Conservation (phyloP, 148 eudicot species). For the Rhododendron molle region DNA sequence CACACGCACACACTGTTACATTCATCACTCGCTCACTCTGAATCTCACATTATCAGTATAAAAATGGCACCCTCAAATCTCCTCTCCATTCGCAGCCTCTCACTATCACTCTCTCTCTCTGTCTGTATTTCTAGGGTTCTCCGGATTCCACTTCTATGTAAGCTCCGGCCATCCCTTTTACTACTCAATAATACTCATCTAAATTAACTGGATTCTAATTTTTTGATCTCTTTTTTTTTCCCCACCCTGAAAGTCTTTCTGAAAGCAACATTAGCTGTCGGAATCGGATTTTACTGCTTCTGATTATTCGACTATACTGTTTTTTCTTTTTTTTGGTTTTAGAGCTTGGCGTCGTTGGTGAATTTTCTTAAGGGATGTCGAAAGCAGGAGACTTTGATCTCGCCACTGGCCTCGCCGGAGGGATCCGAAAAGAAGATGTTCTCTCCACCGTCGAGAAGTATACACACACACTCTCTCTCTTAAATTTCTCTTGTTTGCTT, state of each 20-base stretch:
- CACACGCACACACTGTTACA: too few species aligned
- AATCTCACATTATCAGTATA: too few species aligned
- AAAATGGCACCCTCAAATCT: too few species aligned
- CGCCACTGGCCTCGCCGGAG: slow-evolving; percentile 84
- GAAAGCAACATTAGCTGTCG: background rate
- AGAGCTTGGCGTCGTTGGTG: background rate
- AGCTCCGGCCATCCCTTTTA: background rate
- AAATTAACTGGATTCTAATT: background rate
- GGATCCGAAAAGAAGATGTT: slow-evolving; percentile 63
- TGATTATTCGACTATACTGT: background rate
- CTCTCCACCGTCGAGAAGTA: slow-evolving; percentile 78
- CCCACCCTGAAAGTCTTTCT: background rate
- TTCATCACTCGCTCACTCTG: too few species aligned
- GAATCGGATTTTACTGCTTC: background rate
- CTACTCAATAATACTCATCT: background rate
- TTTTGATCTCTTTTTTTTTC: too few species aligned
- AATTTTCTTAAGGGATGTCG: slow-evolving; percentile 40
- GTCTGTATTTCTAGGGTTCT: background rate
- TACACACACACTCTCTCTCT: background rate
- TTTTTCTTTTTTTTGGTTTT: background rate
- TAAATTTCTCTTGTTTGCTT: background rate
- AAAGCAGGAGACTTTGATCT: slow-evolving; percentile 82
- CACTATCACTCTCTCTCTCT: too few species aligned
- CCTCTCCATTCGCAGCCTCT: background rate
- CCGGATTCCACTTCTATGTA: background rate